Evolutionary conservation across 371 early-diverging fungal species (phyloP).

Genomic region (Fennellomyces sp.): DNA sequence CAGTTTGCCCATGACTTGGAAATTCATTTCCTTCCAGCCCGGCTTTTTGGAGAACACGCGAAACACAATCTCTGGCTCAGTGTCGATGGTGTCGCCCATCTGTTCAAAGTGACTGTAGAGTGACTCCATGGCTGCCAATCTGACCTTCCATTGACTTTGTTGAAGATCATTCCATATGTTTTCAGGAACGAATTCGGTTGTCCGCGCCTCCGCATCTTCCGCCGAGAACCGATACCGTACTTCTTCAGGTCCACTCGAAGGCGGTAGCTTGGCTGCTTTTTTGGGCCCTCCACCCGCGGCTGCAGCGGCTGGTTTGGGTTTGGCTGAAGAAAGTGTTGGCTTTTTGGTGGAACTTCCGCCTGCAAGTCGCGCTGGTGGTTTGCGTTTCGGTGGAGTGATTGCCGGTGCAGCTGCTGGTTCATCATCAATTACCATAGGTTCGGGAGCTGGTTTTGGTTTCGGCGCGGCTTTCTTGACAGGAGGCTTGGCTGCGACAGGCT

Average conservation of each 20-base stretch:
- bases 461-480: slow-evolving; percentile 25
- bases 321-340: slow-evolving; percentile 43
- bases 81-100: slow-evolving; percentile 34
- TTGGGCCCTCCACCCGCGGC: slow-evolving; percentile 44
- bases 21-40: slow-evolving; percentile 96
- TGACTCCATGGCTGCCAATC: slow-evolving; percentile 85
- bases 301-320: slow-evolving; percentile 39
- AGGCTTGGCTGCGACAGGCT: slow-evolving; percentile 7
- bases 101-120: slow-evolving; percentile 63
- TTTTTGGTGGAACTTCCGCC: slow-evolving; percentile 53
- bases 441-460: slow-evolving; percentile 26
- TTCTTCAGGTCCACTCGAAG: slow-evolving; percentile 62
- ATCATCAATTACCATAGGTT: slow-evolving; percentile 31
- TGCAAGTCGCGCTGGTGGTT: slow-evolving; percentile 54
- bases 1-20: slow-evolving; percentile 79
- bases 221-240: slow-evolving; percentile 66
- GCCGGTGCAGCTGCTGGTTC: slow-evolving; percentile 27
- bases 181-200: slow-evolving; percentile 67
- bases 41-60: slow-evolving; percentile 81
- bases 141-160: slow-evolving; percentile 84
- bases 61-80: slow-evolving; percentile 86
- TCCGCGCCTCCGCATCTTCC: slow-evolving; percentile 69
- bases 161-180: slow-evolving; percentile 62
- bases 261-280: slow-evolving; percentile 52
- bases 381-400: slow-evolving; percentile 64